A percentile compares a stretch with the other conserved stretches of the same genome.
phyloP scores from a whole-genome alignment of 805 yeast genomes.

The Candida rishiriensis region DNA sequence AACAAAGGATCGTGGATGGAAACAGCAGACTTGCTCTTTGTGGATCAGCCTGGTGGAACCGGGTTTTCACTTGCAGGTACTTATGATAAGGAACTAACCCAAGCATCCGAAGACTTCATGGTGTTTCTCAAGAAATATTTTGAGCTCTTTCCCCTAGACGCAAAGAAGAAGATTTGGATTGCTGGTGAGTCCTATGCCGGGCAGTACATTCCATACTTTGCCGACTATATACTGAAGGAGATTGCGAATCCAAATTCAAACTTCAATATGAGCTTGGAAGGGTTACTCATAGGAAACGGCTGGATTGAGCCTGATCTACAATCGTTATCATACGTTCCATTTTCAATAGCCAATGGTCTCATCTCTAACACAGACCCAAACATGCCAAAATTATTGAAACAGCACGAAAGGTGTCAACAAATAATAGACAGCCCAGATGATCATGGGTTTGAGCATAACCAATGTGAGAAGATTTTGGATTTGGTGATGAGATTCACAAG shows the following conservation, averaged over 20 bases:
- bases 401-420: conserved; percentile 60
- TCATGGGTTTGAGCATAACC: conserved; percentile 21
- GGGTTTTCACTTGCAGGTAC: conserved; percentile 71
- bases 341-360: conserved; percentile 54
- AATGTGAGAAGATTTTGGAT: conserved; percentile 40
- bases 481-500: conserved; percentile 32
- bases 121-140: conserved; percentile 64
- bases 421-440: conserved; percentile 32
- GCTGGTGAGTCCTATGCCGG: conserved; percentile 99
- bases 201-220: conserved; percentile 89
- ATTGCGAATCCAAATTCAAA: conserved; percentile 30
- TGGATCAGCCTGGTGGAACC: conserved; percentile 94
- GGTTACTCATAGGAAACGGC: conserved; percentile 83
- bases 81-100: conserved; percentile 49
- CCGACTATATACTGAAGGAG: conserved; percentile 50
- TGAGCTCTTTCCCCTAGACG: conserved; percentile 68
- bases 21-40: conserved; percentile 70
- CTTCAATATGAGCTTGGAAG: conserved; percentile 44
- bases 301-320: conserved; percentile 91
- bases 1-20: conserved; percentile 85
- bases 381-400: conserved; percentile 38
- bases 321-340: conserved; percentile 75
- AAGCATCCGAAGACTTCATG: conserved; percentile 60
- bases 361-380: conserved; percentile 37
- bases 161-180: conserved; percentile 56